Conservation (phyloP, 495 filamentous ascomycete species). For the Lophiotrema nucula region DNA sequence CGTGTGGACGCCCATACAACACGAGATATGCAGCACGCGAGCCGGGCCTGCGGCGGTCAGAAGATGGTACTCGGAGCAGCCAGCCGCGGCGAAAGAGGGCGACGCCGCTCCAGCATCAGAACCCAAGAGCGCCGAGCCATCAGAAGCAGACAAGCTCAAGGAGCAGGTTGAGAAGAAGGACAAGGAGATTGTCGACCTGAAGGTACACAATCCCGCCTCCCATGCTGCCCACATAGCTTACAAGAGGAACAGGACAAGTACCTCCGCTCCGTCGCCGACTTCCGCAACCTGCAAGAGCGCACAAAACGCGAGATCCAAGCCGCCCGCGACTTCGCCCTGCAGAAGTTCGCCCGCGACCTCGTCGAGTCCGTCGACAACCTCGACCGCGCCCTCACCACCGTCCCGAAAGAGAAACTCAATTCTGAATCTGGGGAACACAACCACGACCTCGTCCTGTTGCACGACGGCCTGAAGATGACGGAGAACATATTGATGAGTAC, state of each 20-base stretch:
- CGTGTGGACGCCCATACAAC: conserved; percentile 12
- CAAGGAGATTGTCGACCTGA: conserved; percentile 78
- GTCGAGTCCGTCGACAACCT: conserved; percentile 95
- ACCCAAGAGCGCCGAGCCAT: conserved; percentile 6
- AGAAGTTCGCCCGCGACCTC: conserved; percentile 90
- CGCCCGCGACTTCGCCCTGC: conserved; percentile 86
- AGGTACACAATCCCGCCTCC: conserved; percentile 55
- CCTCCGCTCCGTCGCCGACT: conserved; percentile 89
- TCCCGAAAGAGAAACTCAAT: conserved; percentile 68
- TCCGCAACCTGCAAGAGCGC: conserved; percentile 94
- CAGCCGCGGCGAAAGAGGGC: conserved; percentile 33
- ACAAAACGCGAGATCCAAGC: conserved; percentile 85
- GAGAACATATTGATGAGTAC: conserved; percentile 84
- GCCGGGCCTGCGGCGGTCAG: conserved; percentile 2
- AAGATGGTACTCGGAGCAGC: conserved; percentile 34
- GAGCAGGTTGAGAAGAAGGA: conserved; percentile 81
- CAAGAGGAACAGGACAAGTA: conserved; percentile 71
- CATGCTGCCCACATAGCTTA: too few species aligned
- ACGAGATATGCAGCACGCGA: conserved; percentile 7
- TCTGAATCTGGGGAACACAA: conserved; percentile 41
- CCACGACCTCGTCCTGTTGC: conserved; percentile 73
- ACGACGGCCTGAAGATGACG: conserved; percentile 91
- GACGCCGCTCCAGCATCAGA: conserved; percentile 17
- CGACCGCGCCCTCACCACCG: conserved; percentile 80
- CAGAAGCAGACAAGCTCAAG: conserved; percentile 48